Evolutionary conservation across 2,329 filamentous ascomycete species (phyloP).

Genomic region (Didymella lethalis): DNA sequence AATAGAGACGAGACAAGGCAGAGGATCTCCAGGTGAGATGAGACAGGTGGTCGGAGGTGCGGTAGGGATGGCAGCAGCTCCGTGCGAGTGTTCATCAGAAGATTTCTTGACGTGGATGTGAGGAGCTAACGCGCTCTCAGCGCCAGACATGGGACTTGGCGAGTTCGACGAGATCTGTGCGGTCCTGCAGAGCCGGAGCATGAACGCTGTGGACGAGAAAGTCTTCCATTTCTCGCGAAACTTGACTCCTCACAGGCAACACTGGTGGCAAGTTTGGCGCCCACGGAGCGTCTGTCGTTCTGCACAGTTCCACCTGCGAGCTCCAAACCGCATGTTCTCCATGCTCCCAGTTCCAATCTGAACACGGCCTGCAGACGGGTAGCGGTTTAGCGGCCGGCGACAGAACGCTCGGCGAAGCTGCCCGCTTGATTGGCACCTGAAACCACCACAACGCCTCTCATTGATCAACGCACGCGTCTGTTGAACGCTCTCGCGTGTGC

Average conservation of each 20-base stretch:
- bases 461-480: conserved; percentile 41
- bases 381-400: conserved; percentile 22
- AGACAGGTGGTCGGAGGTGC: conserved; percentile 36
- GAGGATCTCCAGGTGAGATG: conserved; percentile 33
- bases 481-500: conserved; percentile 43
- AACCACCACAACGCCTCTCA: conserved; percentile 31
- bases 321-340: conserved; percentile 9
- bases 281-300: not conserved
- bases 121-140: conserved; percentile 37
- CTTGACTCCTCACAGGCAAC: not conserved
- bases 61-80: conserved; percentile 38
- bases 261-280: not conserved
- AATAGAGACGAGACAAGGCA: conserved; percentile 30
- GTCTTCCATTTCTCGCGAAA: not conserved
- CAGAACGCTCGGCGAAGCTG: conserved; percentile 34
- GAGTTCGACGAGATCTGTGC: conserved; percentile 25
- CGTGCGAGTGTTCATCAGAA: conserved; percentile 39
- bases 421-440: conserved; percentile 41
- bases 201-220: conserved; percentile 10
- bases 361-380: conserved; percentile 28
- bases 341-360: conserved; percentile 18
- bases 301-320: conserved; percentile 3
- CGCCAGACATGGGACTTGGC: conserved; percentile 30
- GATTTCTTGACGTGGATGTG: conserved; percentile 44
- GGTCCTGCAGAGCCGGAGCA: conserved; percentile 19